Conservation (phyloP, 2,329 filamentous ascomycete species). For the Massarina eburnea region DNA sequence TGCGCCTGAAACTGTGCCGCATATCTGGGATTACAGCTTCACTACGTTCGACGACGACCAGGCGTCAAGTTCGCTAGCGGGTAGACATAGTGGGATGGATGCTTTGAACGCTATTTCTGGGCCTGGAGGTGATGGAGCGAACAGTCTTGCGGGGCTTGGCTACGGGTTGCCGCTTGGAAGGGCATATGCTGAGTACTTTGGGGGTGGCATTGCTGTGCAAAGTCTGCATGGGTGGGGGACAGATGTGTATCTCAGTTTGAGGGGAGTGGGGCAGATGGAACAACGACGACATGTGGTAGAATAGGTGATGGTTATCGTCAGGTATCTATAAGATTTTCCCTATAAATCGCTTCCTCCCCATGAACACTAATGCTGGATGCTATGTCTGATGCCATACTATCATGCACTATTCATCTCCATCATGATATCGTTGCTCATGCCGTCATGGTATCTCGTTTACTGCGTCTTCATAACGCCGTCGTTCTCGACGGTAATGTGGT, state of each 20-base stretch:
- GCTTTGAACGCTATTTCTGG: conserved; percentile 75
- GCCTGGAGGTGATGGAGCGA: conserved; percentile 71
- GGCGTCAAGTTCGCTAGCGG: conserved; percentile 48
- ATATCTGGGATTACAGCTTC: conserved; percentile 97
- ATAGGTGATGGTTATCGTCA: neutral
- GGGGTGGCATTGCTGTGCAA: conserved; percentile 92
- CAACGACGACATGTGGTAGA: neutral
- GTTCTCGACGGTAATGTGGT: conserved; percentile 76
- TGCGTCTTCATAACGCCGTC: conserved; percentile 73
- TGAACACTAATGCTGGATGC: neutral
- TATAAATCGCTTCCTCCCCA: neutral
- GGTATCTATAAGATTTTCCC: neutral
- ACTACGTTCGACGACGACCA: conserved; percentile 83
- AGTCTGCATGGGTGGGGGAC: conserved; percentile 92
- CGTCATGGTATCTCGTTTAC: conserved; percentile 48
- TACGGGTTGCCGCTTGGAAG: conserved; percentile 89
- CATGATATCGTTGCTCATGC: neutral
- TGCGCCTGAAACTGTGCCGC: conserved; percentile 74
- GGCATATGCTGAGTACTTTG: conserved; percentile 98
- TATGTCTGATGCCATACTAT: neutral
- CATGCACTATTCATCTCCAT: neutral
- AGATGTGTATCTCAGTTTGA: conserved; percentile 65
- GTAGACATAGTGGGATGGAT: conserved; percentile 53
- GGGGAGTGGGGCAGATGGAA: conserved; percentile 57
- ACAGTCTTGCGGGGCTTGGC: conserved; percentile 81